Percentiles rank a stretch among this genome's conserved stretches.
These are phyloP conservation scores for Lachnellula arida DNA, from an alignment of 2,329 filamentous ascomycete species.

Conservation along the genomic window DNA sequence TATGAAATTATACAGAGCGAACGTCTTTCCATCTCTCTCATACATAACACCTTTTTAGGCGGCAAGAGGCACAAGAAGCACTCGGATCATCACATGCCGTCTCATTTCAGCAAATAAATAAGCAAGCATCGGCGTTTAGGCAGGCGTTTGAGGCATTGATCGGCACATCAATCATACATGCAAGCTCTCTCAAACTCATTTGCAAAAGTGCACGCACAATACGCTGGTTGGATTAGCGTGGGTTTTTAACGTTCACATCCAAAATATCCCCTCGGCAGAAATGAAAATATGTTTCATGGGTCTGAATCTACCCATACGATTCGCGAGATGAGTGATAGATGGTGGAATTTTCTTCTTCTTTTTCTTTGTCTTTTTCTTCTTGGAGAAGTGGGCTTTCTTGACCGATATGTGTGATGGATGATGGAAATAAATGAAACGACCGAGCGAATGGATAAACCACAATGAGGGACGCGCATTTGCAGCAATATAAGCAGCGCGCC, in stretches of 20 bases:
- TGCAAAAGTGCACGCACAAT: neutral
- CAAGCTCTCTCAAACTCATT: neutral
- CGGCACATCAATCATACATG: neutral
- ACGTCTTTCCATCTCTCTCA: constrained; percentile 1
- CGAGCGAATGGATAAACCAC: neutral
- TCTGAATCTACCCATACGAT: neutral
- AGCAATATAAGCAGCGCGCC: neutral
- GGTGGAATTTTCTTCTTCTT: neutral
- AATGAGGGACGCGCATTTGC: neutral
- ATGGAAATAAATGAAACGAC: neutral
- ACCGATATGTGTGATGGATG: neutral
- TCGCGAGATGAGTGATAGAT: neutral
- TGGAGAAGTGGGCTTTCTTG: neutral
- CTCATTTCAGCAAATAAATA: constrained; percentile 2
- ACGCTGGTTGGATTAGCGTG: too few species aligned
- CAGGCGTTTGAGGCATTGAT: constrained; percentile 2
- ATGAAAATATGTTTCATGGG: neutral
- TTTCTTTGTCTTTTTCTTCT: neutral
- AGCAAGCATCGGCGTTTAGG: constrained; percentile 9
- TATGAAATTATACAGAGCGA: neutral
- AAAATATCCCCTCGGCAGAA: neutral
- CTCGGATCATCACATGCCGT: neutral
- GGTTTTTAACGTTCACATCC: constrained; percentile 1
- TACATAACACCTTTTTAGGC: constrained; percentile 8
- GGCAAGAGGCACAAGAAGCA: constrained; percentile 10